Percentiles rank a stretch among this genome's conserved stretches.
phyloP scores from a whole-genome alignment of 441 rosid species.

The Mallotus repandus region DNA sequence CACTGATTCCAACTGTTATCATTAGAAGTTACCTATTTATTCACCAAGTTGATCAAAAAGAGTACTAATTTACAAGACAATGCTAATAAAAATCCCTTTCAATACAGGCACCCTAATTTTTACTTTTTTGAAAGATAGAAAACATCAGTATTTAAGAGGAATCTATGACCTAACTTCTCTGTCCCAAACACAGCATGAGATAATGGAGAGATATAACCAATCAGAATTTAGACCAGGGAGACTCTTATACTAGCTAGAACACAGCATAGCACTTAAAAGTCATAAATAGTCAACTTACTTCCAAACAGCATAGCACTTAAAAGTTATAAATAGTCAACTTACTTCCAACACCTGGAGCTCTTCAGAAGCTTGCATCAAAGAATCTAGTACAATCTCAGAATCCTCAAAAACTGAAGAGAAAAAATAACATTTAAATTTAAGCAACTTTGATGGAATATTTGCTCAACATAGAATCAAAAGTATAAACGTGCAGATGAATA shows the following conservation, averaged over 20 bases:
- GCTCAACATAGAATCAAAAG: neutral
- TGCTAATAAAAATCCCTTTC: neutral
- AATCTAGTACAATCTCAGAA: slow-evolving; percentile 67
- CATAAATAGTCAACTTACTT: slow-evolving; percentile 45
- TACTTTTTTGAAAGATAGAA: no score
- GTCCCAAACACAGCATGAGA: neutral
- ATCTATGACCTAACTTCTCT: neutral
- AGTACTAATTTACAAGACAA: neutral
- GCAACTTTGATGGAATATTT: neutral
- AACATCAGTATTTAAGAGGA: neutral
- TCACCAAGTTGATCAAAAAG: neutral
- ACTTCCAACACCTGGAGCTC: slow-evolving; percentile 85
- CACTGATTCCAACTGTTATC: neutral
- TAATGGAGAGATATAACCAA: neutral
- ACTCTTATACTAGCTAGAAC: neutral
- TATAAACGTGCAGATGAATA: neutral
- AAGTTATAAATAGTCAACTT: slow-evolving; percentile 19
- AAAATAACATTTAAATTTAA: slow-evolving; percentile 11
- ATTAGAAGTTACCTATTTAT: neutral
- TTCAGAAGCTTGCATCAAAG: slow-evolving; percentile 77
- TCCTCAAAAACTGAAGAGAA: slow-evolving; percentile 47
- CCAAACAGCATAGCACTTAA: slow-evolving; percentile 30
- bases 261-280: neutral
- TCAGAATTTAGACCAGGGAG: slow-evolving; percentile 12
- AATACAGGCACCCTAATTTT: neutral